Evolutionary conservation across 495 filamentous ascomycete species (phyloP), one percentile per base, ranked within the genome.

Genomic region (Pyrenula aspistea): DNA sequence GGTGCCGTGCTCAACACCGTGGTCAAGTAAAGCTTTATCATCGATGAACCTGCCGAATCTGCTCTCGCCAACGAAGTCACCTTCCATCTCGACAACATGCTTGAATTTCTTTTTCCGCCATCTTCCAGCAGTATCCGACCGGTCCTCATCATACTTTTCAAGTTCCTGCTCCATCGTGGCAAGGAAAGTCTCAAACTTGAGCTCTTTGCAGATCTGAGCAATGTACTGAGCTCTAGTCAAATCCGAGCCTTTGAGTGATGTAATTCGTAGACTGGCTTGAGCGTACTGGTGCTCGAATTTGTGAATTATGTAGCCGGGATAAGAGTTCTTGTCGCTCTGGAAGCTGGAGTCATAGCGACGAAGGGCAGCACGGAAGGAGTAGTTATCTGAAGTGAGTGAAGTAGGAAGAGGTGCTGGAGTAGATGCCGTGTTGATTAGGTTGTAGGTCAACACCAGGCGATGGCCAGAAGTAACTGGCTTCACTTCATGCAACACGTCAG

Each of bases 381-480:
- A n/a, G n/a, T n/a, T n/a, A n/a, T n/a, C n/a, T n/a, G n/a, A n/a
- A n/a, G n/a, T n/a, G n/a, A n/a, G n/a, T n/a, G n/a, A n/a, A n/a
- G n/a, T n/a, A n/a, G n/a, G n/a, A n/a, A n/a, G n/a, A n/a, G n/a
- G n/a, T n/a, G 56, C 42, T 76, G n/a, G n/a, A n/a, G n/a, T n/a
- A n/a, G n/a, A n/a, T n/a, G n/a, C n/a, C n/a, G n/a, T n/a, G n/a
- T n/a, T 65, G 12, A 73, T 69, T 19, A 84, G 69, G 57, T 81
- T 83, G 63, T 79, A 84, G 0, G 74, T 76, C 22, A 84, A 60
- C 19, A 80, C 77, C 51, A 74, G 67, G 4, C 77, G 74, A 58
- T 73, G 71, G 8, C 80, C 80, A 12, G 71, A 71, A 4, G 55
- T 69, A 12, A 83, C 73, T 2, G 73, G 72, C 31, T 69, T 64